Evolutionary conservation across 2,329 filamentous ascomycete genomes (phyloP).

Genomic region (Beauveria pseudobassiana): DNA sequence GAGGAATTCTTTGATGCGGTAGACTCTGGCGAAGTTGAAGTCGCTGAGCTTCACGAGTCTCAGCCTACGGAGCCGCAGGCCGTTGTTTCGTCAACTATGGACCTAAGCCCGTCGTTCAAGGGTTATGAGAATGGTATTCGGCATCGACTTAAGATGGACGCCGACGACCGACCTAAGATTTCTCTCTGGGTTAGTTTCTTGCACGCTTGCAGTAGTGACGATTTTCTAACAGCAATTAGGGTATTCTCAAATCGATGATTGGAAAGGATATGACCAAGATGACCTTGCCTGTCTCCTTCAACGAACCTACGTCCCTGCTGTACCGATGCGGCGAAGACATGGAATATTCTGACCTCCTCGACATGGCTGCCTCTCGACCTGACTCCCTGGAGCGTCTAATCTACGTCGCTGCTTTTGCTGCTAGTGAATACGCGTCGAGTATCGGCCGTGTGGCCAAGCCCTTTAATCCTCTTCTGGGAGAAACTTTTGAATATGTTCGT

Average conservation of each 20-base stretch:
- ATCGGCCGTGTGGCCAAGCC: conserved; percentile 96
- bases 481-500: conserved; percentile 93
- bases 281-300: conserved; percentile 96
- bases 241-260: conserved; percentile 98
- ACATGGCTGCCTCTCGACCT: conserved; percentile 73
- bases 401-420: conserved; percentile 92
- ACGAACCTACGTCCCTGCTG: conserved; percentile 91
- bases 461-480: conserved; percentile 92
- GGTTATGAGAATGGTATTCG: conserved; percentile 90
- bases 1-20: conserved; percentile 98
- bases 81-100: conserved; percentile 36
- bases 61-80: conserved; percentile 15
- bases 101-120: conserved; percentile 71
- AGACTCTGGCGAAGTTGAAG: conserved; percentile 83
- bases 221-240: conserved; percentile 42
- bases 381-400: conserved; percentile 89
- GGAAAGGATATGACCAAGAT: conserved; percentile 99
- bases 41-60: conserved; percentile 52
- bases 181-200: conserved; percentile 75
- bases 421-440: conserved; percentile 93
- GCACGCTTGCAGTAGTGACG: background rate
- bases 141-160: conserved; percentile 75
- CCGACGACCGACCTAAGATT: conserved; percentile 87
- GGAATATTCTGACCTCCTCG: conserved; percentile 91
- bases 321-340: conserved; percentile 96